Evolutionary conservation across 2,329 filamentous ascomycete species (phyloP), one percentile per base, ranked within the genome.

Genomic region (Fusarium marasasianum): DNA sequence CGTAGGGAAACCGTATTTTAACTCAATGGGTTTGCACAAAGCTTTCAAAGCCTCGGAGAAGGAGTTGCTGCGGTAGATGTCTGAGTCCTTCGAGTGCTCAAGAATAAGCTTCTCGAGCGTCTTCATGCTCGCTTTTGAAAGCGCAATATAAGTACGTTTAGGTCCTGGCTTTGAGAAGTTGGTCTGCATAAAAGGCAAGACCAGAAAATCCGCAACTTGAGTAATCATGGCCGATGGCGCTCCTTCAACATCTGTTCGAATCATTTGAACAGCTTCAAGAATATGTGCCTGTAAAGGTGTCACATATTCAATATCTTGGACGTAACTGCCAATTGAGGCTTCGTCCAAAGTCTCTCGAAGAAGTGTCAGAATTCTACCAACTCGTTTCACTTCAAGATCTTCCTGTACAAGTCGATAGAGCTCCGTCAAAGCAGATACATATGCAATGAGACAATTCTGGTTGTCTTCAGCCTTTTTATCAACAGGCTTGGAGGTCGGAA

Each of bases 391-490:
- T 15, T 88, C 88, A 26, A 98, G 84, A 22, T 90, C 88, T 13
- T 86, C 83, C 66, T 92, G 87, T 54, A 94, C 90, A 10, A 98
- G 87, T 2, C 90, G 89, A 78, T 98, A 97, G 3, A 98, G 87
- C 76, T 96, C 92, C 63, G 91, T 86, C 45, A 96, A 89, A 3
- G 93, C 88, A 29, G 91, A 88, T 3, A 96, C 89, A 83, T 98
- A 98, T n/a, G 95, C 93, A 37, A 94, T 84, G n/a, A 96, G 88
- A 17, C 94, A 95, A 64, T 92, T 91, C 79, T 98, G 94, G 74
- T 96, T 97, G 70, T 93, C 89, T 6, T 83, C 83, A 1, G 85
- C 82, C 56, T 86, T 86, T 35, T 67, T 67, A 17, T 71, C 75
- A 17, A 58, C 67, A 18, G 73, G 76, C 38, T 83, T 83, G 3